phyloP scores from a whole-genome alignment of 257 asterid species.

The Galeopsis tetrahit region DNA sequence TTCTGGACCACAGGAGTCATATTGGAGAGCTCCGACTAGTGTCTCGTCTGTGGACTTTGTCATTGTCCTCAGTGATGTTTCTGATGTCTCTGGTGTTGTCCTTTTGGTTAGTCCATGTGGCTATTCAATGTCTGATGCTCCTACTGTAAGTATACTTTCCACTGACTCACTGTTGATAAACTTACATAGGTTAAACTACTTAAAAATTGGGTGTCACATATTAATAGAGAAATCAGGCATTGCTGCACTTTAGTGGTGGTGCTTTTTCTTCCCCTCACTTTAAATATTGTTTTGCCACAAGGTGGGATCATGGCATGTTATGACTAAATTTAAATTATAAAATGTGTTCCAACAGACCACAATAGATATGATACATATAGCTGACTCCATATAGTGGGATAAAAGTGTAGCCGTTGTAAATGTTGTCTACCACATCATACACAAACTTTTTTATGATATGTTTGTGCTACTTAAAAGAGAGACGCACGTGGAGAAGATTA shows the following conservation, averaged over 20 bases:
- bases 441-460: conserved; percentile 18
- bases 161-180: conserved; percentile 26
- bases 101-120: conserved; percentile 94
- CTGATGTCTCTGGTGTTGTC: conserved; percentile 90
- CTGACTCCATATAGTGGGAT: not conserved
- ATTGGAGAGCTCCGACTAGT: conserved; percentile 90
- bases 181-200: conserved; percentile 23
- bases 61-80: conserved; percentile 72
- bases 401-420: not conserved
- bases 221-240: conserved; percentile 23
- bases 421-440: not conserved
- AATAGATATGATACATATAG: not conserved
- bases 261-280: not conserved
- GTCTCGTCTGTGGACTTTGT: conserved; percentile 79
- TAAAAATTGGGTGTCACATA: conserved; percentile 25
- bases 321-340: too few species aligned
- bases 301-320: not conserved
- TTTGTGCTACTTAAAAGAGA: not conserved
- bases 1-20: conserved; percentile 69
- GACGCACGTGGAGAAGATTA: too few species aligned
- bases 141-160: conserved; percentile 71
- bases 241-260: conserved; percentile 1
- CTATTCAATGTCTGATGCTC: conserved; percentile 85
- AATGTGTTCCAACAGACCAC: not conserved
- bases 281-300: conserved; percentile 20